Conservation (phyloP, 1,284 basidiomycete species). For the Paramarasmius palmivorus region DNA sequence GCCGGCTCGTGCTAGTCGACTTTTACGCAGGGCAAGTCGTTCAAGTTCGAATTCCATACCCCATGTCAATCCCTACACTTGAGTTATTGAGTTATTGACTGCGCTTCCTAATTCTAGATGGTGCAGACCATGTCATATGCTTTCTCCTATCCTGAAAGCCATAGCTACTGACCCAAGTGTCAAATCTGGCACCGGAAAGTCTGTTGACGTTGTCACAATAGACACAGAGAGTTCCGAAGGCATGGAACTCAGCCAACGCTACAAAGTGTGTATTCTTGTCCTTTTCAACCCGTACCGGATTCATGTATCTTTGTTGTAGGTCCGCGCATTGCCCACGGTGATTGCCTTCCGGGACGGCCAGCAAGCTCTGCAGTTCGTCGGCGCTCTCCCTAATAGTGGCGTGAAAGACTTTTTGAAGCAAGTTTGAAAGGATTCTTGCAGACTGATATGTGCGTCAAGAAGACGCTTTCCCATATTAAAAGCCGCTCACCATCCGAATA, state of each 20-base stretch:
- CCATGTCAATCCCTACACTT: background rate
- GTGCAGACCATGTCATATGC: constrained; percentile 71
- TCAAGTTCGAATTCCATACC: no score
- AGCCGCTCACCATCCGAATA: no score
- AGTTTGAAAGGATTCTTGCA: constrained; percentile 29
- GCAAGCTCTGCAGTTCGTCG: constrained; percentile 56
- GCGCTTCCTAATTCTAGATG: constrained; percentile 46
- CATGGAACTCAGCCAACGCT: constrained; percentile 46
- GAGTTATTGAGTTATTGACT: background rate
- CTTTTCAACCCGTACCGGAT: constrained; percentile 17
- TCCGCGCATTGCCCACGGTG: constrained; percentile 70
- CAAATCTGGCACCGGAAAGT: constrained; percentile 52
- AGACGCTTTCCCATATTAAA: no score
- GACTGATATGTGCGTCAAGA: background rate
- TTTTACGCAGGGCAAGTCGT: constrained; percentile 72
- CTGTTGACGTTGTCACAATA: constrained; percentile 69
- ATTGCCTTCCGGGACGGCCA: constrained; percentile 67
- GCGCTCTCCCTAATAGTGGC: constrained; percentile 51
- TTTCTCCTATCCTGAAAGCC: constrained; percentile 65
- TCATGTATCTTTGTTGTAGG: constrained; percentile 35
- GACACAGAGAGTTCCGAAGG: constrained; percentile 63
- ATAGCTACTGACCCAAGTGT: constrained; percentile 43
- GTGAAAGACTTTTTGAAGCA: constrained; percentile 51
- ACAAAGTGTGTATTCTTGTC: constrained; percentile 36
- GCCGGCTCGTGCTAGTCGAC: constrained; percentile 67